Base-by-base conservation (phyloP, 2,329 filamentous ascomycete genomes). In the Apiospora pterosperma region DNA sequence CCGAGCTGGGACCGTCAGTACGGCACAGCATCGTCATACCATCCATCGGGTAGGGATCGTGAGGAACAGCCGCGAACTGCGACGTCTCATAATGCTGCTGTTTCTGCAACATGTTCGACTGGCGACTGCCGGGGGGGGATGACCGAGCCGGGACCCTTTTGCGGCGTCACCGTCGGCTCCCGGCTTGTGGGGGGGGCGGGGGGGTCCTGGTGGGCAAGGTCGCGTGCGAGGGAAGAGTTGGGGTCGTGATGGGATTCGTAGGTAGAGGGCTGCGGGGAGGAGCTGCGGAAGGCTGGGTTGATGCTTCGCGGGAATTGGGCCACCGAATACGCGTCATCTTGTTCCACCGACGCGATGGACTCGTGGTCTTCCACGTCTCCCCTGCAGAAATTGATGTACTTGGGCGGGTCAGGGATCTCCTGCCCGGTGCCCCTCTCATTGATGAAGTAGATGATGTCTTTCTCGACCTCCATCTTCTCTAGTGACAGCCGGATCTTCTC, bases 1-100 rank as follows among this genome's bases (percentile, higher is more conserved):
- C 66, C 4, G 89, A 59, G 34, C 63, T 62, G 7, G 89, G 88
- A 59, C 72, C 73, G 59, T 89, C 91, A 42, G 92, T 89, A 66
- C 93, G 89, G 78, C 95, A 98, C 67, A 97, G 90, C 87, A 98
- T 97, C 0, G 95, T 97, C 93, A 98, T 98, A 5, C 94, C 95
- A 75, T 98, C 95, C 76, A 91, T 88, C 0, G 95, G 94, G 75
- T 97, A 97, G 11, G 96, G 93, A 71, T 98, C 96, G 72, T 97
- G 93, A 16, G 95, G 93, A 3, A 97, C 86, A 16, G 87, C 79
- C 4, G 88, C 83, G 66, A 92, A 87, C 68, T 93, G 89, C 64
- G 80, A 81, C 42, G 76, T 69, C 65, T 88, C 86, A 62, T 85
- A 80, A 36, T 77, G 75, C n/a, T 73, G 60, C 44, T 77, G 75